Evolutionary conservation across 805 yeast genomes (phyloP).

Genomic region (Candida alai): DNA sequence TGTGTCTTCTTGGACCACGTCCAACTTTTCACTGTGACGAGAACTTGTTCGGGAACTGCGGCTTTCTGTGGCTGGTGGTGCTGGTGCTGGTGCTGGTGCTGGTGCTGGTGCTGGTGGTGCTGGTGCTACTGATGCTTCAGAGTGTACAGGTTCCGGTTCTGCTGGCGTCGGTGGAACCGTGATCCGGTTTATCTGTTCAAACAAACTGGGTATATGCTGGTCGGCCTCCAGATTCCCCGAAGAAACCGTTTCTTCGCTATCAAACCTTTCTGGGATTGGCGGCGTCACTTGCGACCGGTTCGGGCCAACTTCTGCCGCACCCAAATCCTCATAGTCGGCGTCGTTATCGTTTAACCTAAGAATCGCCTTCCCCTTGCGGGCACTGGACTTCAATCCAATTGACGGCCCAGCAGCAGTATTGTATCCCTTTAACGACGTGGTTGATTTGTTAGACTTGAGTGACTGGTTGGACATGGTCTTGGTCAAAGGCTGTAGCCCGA

Average conservation of each 20-base stretch:
- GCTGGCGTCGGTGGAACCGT: slow-evolving; percentile 8
- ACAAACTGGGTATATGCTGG: slow-evolving; percentile 9
- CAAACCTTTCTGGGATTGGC: slow-evolving; percentile 11
- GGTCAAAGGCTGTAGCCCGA: slow-evolving; percentile 34
- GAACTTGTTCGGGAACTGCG: neutral
- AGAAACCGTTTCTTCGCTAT: slow-evolving; percentile 9
- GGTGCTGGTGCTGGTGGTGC: slow-evolving; percentile 4
- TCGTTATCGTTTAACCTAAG: slow-evolving; percentile 35
- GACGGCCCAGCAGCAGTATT: slow-evolving; percentile 8
- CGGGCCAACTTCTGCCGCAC: slow-evolving; percentile 13
- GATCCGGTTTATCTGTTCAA: slow-evolving; percentile 10
- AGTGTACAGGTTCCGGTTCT: slow-evolving; percentile 3
- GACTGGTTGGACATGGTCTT: slow-evolving; percentile 29
- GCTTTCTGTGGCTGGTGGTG: neutral
- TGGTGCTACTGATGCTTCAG: neutral
- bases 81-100: slow-evolving; percentile 4
- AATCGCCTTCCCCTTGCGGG: slow-evolving; percentile 37
- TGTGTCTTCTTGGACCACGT: slow-evolving; percentile 4
- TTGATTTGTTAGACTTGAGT: slow-evolving; percentile 28
- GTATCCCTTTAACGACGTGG: slow-evolving; percentile 31
- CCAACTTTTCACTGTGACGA: slow-evolving; percentile 1
- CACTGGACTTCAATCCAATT: slow-evolving; percentile 33
- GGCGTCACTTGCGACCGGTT: slow-evolving; percentile 1
- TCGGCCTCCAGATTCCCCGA: slow-evolving; percentile 4
- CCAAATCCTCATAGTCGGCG: slow-evolving; percentile 36